These are phyloP conservation scores for Ustilago vetiveriae DNA, from an alignment of 1,284 basidiomycete genomes.

Conservation along the genomic window DNA sequence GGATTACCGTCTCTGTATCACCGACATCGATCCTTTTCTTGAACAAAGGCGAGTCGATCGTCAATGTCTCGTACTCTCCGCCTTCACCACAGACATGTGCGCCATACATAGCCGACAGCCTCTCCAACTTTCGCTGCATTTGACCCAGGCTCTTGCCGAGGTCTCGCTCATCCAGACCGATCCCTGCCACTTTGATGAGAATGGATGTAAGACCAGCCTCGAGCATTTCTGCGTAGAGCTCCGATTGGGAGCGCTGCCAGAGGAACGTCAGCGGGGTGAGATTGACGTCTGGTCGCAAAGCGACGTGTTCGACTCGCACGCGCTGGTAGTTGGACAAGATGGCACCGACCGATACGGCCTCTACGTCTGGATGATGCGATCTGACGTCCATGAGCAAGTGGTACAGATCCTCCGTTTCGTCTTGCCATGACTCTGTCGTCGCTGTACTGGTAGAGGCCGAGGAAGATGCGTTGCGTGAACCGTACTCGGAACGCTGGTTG, in stretches of 20 bases:
- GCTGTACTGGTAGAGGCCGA: neutral
- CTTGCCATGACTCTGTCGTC: conserved; percentile 66
- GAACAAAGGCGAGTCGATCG: conserved; percentile 89
- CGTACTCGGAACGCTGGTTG: conserved; percentile 86
- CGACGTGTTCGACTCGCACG: conserved; percentile 93
- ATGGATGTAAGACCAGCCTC: conserved; percentile 80
- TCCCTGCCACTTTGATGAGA: conserved; percentile 95
- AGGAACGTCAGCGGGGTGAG: conserved; percentile 86
- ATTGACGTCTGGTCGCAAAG: conserved; percentile 71
- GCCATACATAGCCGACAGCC: conserved; percentile 82
- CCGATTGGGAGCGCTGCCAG: conserved; percentile 89
- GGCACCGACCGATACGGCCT: conserved; percentile 91
- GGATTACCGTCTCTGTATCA: conserved; percentile 54
- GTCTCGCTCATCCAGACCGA: conserved; percentile 80
- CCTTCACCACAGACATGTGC: conserved; percentile 97
- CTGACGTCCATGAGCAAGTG: conserved; percentile 79
- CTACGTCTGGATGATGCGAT: conserved; percentile 78
- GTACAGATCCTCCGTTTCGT: conserved; percentile 96
- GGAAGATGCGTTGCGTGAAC: conserved; percentile 67
- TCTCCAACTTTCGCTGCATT: conserved; percentile 79
- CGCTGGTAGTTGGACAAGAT: conserved; percentile 98
- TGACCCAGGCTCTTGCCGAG: conserved; percentile 80
- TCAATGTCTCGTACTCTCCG: conserved; percentile 96
- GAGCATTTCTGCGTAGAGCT: conserved; percentile 88
- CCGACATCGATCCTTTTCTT: conserved; percentile 76